Evolutionary conservation across 352 stramenopile genomes (phyloP), one percentile per base, ranked within the genome.

Genomic region (Globisporangium nagaii): DNA sequence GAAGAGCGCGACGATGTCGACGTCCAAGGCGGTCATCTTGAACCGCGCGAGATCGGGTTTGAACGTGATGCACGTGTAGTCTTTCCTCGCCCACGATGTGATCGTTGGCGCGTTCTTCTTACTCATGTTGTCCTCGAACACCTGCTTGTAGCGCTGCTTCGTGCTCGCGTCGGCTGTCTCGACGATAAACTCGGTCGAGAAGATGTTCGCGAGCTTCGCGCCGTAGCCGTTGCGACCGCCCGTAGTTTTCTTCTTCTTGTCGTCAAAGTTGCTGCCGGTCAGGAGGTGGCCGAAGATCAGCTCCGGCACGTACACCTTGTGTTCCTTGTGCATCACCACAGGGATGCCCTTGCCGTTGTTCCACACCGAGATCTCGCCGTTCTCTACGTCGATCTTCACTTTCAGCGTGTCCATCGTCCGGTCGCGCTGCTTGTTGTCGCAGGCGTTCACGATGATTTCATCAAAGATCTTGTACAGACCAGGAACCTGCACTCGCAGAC

Each of bases 381-480:
- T 81, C 41, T 95, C 90, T 0, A 79, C 76, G 58, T 98, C 78
- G 39, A 99, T 98, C 4, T 72, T 89, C 8, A 99, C 96, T 36
- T 98, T 97, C 4, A 98, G 64, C 20, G 79, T 92, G 65, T 96
- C 82, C 91, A 98, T 98, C 25, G 81, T 79, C 45, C 92, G 84
- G 85, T 99, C 97, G 27, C 98, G 90, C 73, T 99, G 98, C 75
- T 99, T 99, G 85, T 99, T 99, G 66, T 99, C 98, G 20, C 96
- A 98, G 1, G 98, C 98, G 74, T 99, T 99, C 42, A 99, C 96
- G 15, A 99, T 96, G 52, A 99, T 99, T 66, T 99, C 97, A 68
- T 99, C 97, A 67, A 99, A 99, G 60, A 99, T 98, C 81, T 99
- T 99, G 66, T 98, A 96, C 25, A 99, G 68, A 32, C 94, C 96